These are phyloP conservation scores for Craspedostauros australis DNA, from an alignment of 108 stramenopile genomes.

Conservation along the genomic window DNA sequence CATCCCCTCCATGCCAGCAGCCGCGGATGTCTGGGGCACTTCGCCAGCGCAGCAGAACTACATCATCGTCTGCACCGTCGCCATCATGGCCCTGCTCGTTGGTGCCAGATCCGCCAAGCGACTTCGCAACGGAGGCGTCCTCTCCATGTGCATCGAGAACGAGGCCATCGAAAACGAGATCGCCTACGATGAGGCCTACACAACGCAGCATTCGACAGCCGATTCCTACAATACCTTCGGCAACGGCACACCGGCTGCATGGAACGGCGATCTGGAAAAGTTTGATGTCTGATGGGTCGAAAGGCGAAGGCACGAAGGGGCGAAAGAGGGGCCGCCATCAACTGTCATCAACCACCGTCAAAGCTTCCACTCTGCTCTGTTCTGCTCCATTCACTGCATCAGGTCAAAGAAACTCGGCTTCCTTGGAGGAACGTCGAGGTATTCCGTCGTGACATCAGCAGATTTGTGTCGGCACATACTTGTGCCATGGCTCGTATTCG, in stretches of 20 bases:
- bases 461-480: too few species aligned
- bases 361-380: too few species aligned
- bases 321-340: too few species aligned
- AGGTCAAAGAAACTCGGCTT: too few species aligned
- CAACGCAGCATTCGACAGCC: slow-evolving; percentile 8
- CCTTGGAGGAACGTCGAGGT: too few species aligned
- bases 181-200: slow-evolving; percentile 47
- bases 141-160: slow-evolving; percentile 66
- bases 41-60: slow-evolving; percentile 43
- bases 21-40: slow-evolving; percentile 16
- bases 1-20: not conserved
- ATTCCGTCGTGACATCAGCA: too few species aligned
- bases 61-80: slow-evolving; percentile 69
- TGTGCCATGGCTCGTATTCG: too few species aligned
- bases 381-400: too few species aligned
- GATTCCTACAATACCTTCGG: slow-evolving; percentile 46
- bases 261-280: slow-evolving; percentile 80
- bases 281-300: slow-evolving; percentile 87
- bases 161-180: slow-evolving; percentile 60
- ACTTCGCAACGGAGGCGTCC: slow-evolving; percentile 37
- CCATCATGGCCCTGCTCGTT: slow-evolving; percentile 79
- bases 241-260: too few species aligned
- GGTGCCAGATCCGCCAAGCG: slow-evolving; percentile 64
- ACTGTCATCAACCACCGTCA: too few species aligned
- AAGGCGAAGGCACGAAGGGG: too few species aligned